Evolutionary conservation across 352 stramenopile species (phyloP).

Genomic region (Phytophthora agathidicida): DNA sequence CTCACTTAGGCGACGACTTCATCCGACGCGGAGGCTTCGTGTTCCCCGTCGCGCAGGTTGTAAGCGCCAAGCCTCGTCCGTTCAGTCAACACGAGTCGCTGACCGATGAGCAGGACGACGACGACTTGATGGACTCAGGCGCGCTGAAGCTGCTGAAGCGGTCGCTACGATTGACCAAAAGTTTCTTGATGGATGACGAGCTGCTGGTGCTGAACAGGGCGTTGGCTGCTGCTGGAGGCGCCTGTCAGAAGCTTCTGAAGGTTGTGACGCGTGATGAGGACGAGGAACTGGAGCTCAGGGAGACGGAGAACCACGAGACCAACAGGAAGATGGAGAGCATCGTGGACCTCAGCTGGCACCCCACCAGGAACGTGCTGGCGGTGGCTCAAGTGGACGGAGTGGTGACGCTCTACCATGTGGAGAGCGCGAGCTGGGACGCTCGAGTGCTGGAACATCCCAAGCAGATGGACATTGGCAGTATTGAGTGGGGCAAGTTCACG

Average conservation of each 20-base stretch:
- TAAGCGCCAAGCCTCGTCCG: slow-evolving; percentile 53
- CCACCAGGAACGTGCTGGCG: slow-evolving; percentile 57
- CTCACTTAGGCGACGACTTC: slow-evolving; percentile 69
- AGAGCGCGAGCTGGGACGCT: slow-evolving; percentile 58
- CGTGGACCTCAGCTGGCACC: slow-evolving; percentile 65
- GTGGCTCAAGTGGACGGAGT: slow-evolving; percentile 73
- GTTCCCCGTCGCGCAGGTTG: slow-evolving; percentile 60
- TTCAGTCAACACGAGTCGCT: slow-evolving; percentile 68
- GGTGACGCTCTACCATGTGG: slow-evolving; percentile 70
- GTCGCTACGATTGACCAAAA: slow-evolving; percentile 19
- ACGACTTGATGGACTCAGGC: slow-evolving; percentile 44
- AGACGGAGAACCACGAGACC: slow-evolving; percentile 32
- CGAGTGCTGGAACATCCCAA: slow-evolving; percentile 65
- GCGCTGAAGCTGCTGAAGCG: slow-evolving; percentile 52
- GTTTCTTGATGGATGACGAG: slow-evolving; percentile 73
- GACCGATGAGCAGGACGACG: slow-evolving; percentile 52
- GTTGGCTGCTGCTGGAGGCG: slow-evolving; percentile 23
- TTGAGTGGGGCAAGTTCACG: slow-evolving; percentile 72
- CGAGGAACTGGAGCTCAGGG: slow-evolving; percentile 26
- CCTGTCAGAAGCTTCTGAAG: slow-evolving; percentile 33
- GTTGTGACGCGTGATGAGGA: slow-evolving; percentile 27
- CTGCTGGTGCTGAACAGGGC: slow-evolving; percentile 49
- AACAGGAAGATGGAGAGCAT: too few relatives aligned
- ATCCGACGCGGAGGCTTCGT: slow-evolving; percentile 62
- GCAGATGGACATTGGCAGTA: slow-evolving; percentile 59